phyloP scores from a whole-genome alignment of 495 filamentous ascomycete species.

The Lasiosphaeris hirsuta region DNA sequence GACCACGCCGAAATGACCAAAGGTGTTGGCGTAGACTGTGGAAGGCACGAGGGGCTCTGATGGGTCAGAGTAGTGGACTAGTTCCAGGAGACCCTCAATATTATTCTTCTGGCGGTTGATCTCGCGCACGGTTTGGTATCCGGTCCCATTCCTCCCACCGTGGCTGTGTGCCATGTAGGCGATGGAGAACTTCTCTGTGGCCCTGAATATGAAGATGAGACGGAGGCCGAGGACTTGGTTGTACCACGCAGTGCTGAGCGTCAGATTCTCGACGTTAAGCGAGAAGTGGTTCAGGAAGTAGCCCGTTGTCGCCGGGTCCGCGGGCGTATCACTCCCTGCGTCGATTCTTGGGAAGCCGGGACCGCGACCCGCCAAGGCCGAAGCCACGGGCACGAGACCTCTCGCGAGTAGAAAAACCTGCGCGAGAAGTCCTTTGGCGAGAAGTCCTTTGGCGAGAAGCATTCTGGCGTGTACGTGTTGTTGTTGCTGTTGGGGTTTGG shows the following conservation, averaged over 20 bases:
- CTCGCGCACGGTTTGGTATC: constrained; percentile 31
- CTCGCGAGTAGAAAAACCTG: too few relatives aligned
- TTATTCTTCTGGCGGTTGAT: constrained; percentile 31
- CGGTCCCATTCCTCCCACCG: constrained; percentile 35
- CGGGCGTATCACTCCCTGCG: neutral
- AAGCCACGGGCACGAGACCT: too few relatives aligned
- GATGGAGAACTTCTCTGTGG: constrained; percentile 24
- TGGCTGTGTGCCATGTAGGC: constrained; percentile 32
- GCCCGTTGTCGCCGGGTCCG: constrained; percentile 30
- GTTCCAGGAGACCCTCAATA: constrained; percentile 31
- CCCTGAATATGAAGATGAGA: constrained; percentile 38
- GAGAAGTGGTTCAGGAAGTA: constrained; percentile 48
- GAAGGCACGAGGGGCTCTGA: too few relatives aligned
- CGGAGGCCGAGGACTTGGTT: constrained; percentile 48
- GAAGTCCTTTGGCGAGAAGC: too few relatives aligned
- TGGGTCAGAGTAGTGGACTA: constrained; percentile 15
- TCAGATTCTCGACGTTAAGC: constrained; percentile 40
- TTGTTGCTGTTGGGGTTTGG: too few relatives aligned
- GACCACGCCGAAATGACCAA: too few relatives aligned
- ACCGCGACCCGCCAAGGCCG: too few relatives aligned
- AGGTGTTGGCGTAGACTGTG: too few relatives aligned
- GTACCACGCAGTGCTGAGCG: constrained; percentile 44
- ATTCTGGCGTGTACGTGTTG: too few relatives aligned
- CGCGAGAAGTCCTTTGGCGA: too few relatives aligned
- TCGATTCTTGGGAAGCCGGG: neutral